Base-by-base conservation (phyloP, 2,329 filamentous ascomycete species). In the Clonostachys solani region DNA sequence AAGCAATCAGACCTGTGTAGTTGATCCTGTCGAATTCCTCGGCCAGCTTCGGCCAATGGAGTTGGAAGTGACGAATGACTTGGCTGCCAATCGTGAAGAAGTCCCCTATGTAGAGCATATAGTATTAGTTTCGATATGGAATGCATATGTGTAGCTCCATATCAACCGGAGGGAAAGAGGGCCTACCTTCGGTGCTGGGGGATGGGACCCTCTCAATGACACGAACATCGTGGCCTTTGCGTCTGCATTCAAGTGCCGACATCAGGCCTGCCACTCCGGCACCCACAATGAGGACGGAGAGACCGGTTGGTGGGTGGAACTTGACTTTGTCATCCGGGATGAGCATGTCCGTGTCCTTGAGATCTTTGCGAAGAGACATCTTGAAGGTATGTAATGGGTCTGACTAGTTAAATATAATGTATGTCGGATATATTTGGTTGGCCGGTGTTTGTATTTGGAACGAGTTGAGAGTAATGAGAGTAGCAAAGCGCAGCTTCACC, bases 211-310 rank as follows among this genome's bases (percentile, higher is more conserved):
- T 70, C 55, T 83, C 80, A 58, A 82, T 81, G 49, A 84, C 71
- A 46, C 73, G 64, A 16, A 81, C 80, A 13, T 71, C 66, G 57
- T 84, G 81, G 13, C 81, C 81, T 52, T 84, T 78, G 15, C 78
- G 73, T 50, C 77, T 72, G 55, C 80, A 83, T 62, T 85, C 81
- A 50, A 85, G 81, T 38, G 81, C 81, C 16, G 80, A 77, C 7
- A 79, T 78, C 23, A 84, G 68, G n/a, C 81, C 81, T 36, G 78
- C 81, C 49, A 84, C 84, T 17, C 81, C 81, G 64, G 57, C 52
- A 15, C 52, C 52, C 19, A 51, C 49, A 47, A 47, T 37, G 33
- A 40, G 42, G 10, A 49, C 29, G 12, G 37, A 40, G 35, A 48
- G 44, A 23, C 42, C 46, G 8, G 46, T 43, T 29, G 23, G 23